Conservation (phyloP, 306 rosid genomes). For the Psophocarpus tetragonolobus region DNA sequence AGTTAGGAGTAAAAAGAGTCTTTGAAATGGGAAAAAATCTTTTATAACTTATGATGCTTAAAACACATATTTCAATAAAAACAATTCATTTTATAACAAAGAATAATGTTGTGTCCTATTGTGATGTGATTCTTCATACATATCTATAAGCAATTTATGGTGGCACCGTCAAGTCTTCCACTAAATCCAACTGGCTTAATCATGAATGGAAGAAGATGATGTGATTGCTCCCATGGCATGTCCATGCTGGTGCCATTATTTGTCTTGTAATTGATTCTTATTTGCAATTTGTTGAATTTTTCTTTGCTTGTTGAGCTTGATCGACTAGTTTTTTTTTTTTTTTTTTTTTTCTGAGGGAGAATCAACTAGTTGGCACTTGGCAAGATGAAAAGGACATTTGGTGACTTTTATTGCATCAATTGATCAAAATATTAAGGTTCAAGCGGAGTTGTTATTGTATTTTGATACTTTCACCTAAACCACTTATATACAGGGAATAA, state of each 20-base stretch:
- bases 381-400: background rate
- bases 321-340: background rate
- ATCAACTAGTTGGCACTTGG: background rate
- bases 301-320: background rate
- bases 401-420: slow-evolving; percentile 1
- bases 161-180: slow-evolving; percentile 21
- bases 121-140: background rate
- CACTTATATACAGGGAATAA: slow-evolving; percentile 13
- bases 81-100: background rate
- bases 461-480: background rate
- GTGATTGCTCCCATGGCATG: background rate
- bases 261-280: slow-evolving; percentile 20
- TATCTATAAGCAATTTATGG: background rate
- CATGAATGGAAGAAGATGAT: background rate
- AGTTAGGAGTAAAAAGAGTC: background rate
- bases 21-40: background rate
- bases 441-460: background rate
- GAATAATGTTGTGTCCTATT: background rate
- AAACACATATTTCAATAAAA: background rate
- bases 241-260: slow-evolving; percentile 19
- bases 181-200: background rate
- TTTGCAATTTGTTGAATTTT: slow-evolving; percentile 14
- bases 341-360: too few species aligned
- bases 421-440: background rate
- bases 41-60: background rate